phyloP scores from a whole-genome alignment of 2,329 filamentous ascomycete species.

The Hymenoscyphus scutula region DNA sequence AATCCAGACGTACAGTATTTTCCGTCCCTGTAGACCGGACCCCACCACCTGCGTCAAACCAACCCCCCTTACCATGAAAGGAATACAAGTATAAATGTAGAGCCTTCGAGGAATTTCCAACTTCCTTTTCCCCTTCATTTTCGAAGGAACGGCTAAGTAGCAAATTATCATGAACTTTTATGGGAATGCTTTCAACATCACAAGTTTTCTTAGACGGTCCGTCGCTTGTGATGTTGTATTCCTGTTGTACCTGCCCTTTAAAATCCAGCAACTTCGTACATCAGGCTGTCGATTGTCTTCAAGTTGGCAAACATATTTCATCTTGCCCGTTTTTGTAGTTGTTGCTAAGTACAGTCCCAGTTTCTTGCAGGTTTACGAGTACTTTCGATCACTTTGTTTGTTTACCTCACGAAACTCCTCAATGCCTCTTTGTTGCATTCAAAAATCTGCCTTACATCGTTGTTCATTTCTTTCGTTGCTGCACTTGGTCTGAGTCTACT shows the following conservation, averaged over 20 bases:
- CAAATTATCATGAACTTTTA: no score
- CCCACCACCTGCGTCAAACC: no score
- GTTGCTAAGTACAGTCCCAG: background rate
- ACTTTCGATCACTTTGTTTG: background rate
- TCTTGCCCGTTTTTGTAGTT: background rate
- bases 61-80: no score
- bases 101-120: no score
- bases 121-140: no score
- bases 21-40: no score
- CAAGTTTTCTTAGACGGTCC: no score
- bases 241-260: background rate
- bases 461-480: slow-evolving; percentile 19
- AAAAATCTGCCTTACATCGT: slow-evolving; percentile 9
- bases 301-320: background rate
- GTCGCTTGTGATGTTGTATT: background rate
- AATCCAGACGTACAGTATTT: no score
- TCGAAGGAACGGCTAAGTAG: no score
- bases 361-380: background rate
- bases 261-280: background rate
- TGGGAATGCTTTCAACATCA: no score
- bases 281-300: background rate
- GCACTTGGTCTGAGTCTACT: slow-evolving; percentile 21
- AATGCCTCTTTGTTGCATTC: background rate
- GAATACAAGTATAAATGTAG: no score
- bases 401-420: background rate